Base-by-base conservation (phyloP, 2,329 filamentous ascomycete species). In the Phoma sp. region DNA sequence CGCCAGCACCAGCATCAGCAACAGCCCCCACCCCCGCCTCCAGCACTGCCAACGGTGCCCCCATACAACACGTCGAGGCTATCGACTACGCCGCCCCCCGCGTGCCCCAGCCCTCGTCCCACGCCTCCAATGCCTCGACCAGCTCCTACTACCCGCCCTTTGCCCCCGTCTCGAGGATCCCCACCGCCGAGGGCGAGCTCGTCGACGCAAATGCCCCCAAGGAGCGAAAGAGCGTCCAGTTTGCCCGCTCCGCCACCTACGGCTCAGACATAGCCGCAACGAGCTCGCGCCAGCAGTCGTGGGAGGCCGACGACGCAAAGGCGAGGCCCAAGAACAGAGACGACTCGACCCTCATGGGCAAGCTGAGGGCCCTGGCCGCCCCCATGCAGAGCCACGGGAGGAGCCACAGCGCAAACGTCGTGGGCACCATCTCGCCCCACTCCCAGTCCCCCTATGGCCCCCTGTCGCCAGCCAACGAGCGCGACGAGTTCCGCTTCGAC, bases 211-310 rank as follows among this genome's bases (percentile, higher is more conserved):
- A 41, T 31, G 66, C 61, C 10, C 68, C 73, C 6, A 68, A 65
- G 13, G 80, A 81, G 19, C 80, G 86, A 45, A 84, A 85, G 51
- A 94, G 88, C 70, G 90, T 96, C 3, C 91, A 95, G 64, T 95
- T 96, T 70, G 85, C 84, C 2, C 82, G 85, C 27, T 78, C 71
- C 4, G 51, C 67, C 9, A 70, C 70, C 17, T 65, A 67, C 48
- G 69, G 71, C 47, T 65, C 84, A 31, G 76, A 80, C 5, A 76
- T 81, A 7, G 57, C 53, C 62, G 51, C 74, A 19, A 72, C 79
- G 19, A 85, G 87, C 61, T 84, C 83, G 29, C 82, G 87, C 55
- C 82, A 88, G 38, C 82, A 85, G 31, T 91, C 89, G 4, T 84
- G 84, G 78, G 86, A 89, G 27, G 73, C 64, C 0, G 81, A 81